phyloP scores from a whole-genome alignment of 148 eudicot species.

The Cornus controversa region DNA sequence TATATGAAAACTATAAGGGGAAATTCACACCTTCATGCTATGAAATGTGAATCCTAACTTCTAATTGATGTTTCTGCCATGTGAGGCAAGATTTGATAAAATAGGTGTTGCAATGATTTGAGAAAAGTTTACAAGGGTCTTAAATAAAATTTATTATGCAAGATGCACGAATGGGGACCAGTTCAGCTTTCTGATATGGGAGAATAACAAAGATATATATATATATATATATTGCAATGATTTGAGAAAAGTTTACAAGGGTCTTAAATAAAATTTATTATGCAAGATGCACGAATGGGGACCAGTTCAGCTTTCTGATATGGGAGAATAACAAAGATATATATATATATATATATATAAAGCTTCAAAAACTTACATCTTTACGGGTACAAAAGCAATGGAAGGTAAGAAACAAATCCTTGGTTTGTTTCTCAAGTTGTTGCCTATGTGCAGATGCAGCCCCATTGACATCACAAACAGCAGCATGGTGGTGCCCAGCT shows the following conservation, averaged over 20 bases:
- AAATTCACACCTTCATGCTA: not conserved
- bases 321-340: too few species aligned
- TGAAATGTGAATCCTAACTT: not conserved
- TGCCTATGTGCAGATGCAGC: slow-evolving; percentile 37
- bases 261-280: too few species aligned
- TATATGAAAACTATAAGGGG: not conserved
- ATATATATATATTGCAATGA: too few species aligned
- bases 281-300: not conserved
- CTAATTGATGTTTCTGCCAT: not conserved
- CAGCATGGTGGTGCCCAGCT: slow-evolving; percentile 36
- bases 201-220: too few species aligned
- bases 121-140: too few species aligned
- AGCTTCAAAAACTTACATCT: slow-evolving; percentile 46
- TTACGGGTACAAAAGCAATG: slow-evolving; percentile 87
- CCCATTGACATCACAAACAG: slow-evolving; percentile 29
- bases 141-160: not conserved
- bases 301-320: too few species aligned
- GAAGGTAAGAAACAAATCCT: slow-evolving; percentile 64
- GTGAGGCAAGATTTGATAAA: too few species aligned
- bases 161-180: not conserved
- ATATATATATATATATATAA: too few species aligned
- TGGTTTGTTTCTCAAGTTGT: slow-evolving; percentile 55
- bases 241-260: too few species aligned
- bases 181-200: too few species aligned
- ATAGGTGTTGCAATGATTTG: too few species aligned